These are phyloP conservation scores for Porphyrellus sp. DNA, from an alignment of 1,284 basidiomycete species.

Conservation along the genomic window DNA sequence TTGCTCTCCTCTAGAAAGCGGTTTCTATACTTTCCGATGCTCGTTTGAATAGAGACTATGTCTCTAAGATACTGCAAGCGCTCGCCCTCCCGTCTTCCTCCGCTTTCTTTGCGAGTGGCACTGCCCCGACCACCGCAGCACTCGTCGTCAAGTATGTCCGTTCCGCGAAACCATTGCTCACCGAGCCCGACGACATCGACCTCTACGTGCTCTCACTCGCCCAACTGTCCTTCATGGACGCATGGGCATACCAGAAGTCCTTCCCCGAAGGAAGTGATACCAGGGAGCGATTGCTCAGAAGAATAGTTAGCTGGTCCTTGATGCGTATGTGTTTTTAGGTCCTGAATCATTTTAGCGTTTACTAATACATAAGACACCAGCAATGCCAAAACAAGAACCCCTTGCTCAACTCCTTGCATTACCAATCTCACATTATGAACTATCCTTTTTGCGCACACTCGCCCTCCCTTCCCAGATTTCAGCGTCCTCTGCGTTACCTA, in stretches of 20 bases:
- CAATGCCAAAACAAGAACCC: conserved; percentile 53
- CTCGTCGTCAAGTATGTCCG: conserved; percentile 67
- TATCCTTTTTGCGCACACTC: conserved; percentile 52
- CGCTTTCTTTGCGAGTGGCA: conserved; percentile 29
- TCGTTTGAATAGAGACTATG: conserved; percentile 69
- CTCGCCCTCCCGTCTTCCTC: conserved; percentile 53
- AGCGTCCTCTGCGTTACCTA: conserved; percentile 19
- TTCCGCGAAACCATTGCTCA: conserved; percentile 64
- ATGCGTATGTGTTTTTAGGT: conserved; percentile 57
- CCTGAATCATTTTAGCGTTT: too few species aligned
- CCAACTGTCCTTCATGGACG: conserved; percentile 58
- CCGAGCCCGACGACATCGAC: conserved; percentile 64
- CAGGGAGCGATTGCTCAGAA: conserved; percentile 52
- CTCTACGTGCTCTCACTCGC: conserved; percentile 64
- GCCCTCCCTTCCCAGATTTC: conserved; percentile 50
- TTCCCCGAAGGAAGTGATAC: conserved; percentile 56
- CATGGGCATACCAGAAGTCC: conserved; percentile 69
- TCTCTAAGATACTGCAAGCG: conserved; percentile 70
- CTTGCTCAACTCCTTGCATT: conserved; percentile 60
- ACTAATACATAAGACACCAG: too few species aligned
- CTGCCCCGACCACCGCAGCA: conserved; percentile 15
- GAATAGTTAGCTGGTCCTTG: conserved; percentile 65
- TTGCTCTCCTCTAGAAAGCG: conserved; percentile 46
- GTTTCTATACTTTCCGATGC: conserved; percentile 67
- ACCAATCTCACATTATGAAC: conserved; percentile 63